Base-by-base conservation (phyloP, 257 asterid genomes). In the Solanum rostratum region DNA sequence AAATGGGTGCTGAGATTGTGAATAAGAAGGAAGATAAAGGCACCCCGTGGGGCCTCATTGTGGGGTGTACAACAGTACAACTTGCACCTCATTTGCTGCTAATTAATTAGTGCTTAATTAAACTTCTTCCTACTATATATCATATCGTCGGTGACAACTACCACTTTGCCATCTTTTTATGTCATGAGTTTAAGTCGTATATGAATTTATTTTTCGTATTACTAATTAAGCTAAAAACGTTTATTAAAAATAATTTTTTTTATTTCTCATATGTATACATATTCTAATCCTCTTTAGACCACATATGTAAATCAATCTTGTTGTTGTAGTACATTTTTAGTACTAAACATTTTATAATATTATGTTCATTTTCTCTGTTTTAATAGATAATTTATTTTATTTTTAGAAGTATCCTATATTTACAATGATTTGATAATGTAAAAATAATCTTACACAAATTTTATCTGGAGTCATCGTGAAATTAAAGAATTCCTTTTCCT, bases 11-110 rank as follows among this genome's bases (percentile, higher is more conserved):
- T 71, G 80, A 41, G 80, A 71, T 41, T 71, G 80, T 71, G 55
- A 71, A 71, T 71, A 71, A 41, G 80, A 71, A 71, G 80, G 80
- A 71, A n/a, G 53, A 71, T 1, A 71, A 71, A 71, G 80, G 37
- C 33, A 71, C 12, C 55, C 37, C 15, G 55, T 71, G 80, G 80
- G 80, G 20, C 80, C 80, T 71, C 18, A 33, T 11, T 71, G 80
- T 11, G 80, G 80, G 80, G 19, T 41, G 33, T 5, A 70, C 74
- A 14, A 33, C 22, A 15, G n/a, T 30, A 66, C 80, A 41, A 71
- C 33, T 71, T 43, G 80, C 54, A 10, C 12, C 80, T 71, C 55
- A 19, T 27, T 27, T 68, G 49, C 76, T 68, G 2, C 19, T 70
- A 63, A 14, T 60, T 55, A 11, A 22, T 59, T 10, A 30, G 53